Evolutionary conservation across 2,329 filamentous ascomycete species (phyloP).

Genomic region (Metarhizium album): DNA sequence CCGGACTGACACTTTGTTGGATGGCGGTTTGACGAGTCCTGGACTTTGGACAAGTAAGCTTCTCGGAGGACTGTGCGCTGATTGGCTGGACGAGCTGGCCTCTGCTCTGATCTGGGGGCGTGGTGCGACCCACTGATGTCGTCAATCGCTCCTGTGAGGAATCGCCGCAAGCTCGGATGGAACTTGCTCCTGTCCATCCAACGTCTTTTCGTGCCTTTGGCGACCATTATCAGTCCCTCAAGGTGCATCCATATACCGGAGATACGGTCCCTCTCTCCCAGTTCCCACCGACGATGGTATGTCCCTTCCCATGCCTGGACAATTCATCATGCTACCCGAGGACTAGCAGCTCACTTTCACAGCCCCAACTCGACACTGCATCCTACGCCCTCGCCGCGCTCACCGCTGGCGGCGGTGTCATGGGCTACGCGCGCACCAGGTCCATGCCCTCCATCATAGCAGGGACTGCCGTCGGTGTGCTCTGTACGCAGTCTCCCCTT

Average conservation of each 20-base stretch:
- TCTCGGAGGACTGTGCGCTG: conserved; percentile 15
- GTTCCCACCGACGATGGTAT: conserved; percentile 1
- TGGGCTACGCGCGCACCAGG: conserved; percentile 74
- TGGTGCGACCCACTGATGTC: conserved; percentile 3
- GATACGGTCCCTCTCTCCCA: not conserved
- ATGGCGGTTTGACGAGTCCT: conserved; percentile 4
- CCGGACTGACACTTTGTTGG: not conserved
- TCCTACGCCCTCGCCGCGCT: conserved; percentile 71
- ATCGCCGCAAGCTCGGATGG: not conserved
- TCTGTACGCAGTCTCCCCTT: conserved; percentile 36
- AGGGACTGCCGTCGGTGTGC: conserved; percentile 66
- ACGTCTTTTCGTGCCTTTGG: not conserved
- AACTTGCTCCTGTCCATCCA: not conserved
- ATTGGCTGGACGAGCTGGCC: conserved; percentile 18
- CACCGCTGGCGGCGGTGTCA: conserved; percentile 77
- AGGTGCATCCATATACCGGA: not conserved
- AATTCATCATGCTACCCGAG: not conserved
- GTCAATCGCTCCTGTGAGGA: conserved; percentile 4
- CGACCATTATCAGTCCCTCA: not conserved
- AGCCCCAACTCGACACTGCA: conserved; percentile 34
- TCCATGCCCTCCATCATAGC: conserved; percentile 82
- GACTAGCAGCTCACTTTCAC: not conserved
- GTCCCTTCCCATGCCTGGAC: not conserved
- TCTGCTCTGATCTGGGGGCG: not conserved
- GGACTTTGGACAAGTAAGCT: conserved; percentile 26